Percentiles rank a stretch among this genome's conserved stretches.
Evolutionary conservation across 2,329 filamentous ascomycete genomes (phyloP).

Genomic region (Pestalotiopsis sp.): DNA sequence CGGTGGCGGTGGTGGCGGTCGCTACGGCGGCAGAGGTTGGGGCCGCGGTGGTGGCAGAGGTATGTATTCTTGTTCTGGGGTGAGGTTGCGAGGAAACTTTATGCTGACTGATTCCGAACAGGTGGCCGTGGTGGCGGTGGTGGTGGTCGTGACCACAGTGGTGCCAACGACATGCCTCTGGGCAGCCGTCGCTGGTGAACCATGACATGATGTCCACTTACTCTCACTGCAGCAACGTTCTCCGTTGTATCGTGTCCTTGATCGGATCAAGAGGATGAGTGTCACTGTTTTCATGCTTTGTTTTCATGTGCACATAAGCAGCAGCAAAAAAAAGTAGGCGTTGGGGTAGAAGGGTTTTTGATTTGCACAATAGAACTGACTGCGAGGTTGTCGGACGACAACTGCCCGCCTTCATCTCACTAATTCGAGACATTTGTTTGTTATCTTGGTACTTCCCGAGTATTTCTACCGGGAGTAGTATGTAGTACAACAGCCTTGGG

Average conservation of each 20-base stretch:
- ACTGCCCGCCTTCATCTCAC: neutral
- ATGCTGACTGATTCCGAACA: slow-evolving; percentile 5
- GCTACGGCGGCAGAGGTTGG: slow-evolving; percentile 70
- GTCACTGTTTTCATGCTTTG: slow-evolving; percentile 22
- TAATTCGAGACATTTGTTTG: neutral
- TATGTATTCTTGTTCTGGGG: slow-evolving; percentile 19
- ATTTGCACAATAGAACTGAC: slow-evolving; percentile 30
- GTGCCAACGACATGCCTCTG: slow-evolving; percentile 40
- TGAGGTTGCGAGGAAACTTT: neutral
- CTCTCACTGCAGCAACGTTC: neutral
- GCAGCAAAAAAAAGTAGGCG: slow-evolving; percentile 35
- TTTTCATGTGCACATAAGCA: slow-evolving; percentile 26
- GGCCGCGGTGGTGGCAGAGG: slow-evolving; percentile 52
- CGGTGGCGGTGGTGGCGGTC: slow-evolving; percentile 75
- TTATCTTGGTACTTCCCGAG: neutral
- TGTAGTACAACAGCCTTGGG: neutral
- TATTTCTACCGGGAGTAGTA: neutral
- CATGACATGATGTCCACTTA: neutral
- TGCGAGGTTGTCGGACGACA: neutral
- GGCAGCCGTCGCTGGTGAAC: slow-evolving; percentile 36
- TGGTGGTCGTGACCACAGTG: slow-evolving; percentile 38
- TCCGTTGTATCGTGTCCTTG: neutral
- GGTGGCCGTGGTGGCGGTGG: slow-evolving; percentile 20
- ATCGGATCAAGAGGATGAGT: slow-evolving; percentile 2
- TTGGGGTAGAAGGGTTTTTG: slow-evolving; percentile 32